Conservation (phyloP, 2,329 filamentous ascomycete genomes). For the Fusarium sacchari region DNA sequence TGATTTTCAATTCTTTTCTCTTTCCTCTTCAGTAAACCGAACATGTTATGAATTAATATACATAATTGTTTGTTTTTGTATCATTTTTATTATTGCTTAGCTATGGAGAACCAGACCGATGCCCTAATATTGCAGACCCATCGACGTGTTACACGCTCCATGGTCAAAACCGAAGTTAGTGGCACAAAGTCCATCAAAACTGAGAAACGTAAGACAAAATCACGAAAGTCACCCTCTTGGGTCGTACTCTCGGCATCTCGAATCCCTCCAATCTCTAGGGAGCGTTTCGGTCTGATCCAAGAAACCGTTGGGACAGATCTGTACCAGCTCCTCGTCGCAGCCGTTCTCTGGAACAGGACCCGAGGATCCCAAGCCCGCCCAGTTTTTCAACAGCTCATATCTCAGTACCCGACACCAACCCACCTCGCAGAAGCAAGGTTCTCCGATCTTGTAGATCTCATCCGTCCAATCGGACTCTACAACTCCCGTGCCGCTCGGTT, state of each 20-base stretch:
- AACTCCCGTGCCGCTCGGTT: constrained; percentile 26
- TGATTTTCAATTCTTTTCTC: too few relatives aligned
- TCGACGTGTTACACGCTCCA: constrained; percentile 13
- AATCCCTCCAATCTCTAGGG: neutral
- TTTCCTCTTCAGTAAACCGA: accelerated
- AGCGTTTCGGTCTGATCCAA: constrained; percentile 22
- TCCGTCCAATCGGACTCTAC: constrained; percentile 23
- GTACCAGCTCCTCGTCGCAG: constrained; percentile 20
- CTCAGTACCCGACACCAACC: neutral
- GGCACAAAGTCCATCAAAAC: neutral
- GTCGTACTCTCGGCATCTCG: neutral
- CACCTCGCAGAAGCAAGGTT: neutral
- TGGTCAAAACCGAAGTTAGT: neutral
- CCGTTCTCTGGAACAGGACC: constrained; percentile 27
- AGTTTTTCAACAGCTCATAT: neutral
- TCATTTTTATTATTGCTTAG: accelerated
- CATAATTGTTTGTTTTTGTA: accelerated
- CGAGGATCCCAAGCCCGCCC: constrained; percentile 24
- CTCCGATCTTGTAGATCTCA: constrained; percentile 8
- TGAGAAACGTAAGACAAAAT: neutral
- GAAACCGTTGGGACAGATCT: constrained; percentile 19
- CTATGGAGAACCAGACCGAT: accelerated
- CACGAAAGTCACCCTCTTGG: neutral
- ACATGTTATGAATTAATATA: accelerated
- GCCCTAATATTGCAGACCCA: accelerated